Conservation (phyloP, 345 rosid genomes). For the Bruguiera gymnorhiza region DNA sequence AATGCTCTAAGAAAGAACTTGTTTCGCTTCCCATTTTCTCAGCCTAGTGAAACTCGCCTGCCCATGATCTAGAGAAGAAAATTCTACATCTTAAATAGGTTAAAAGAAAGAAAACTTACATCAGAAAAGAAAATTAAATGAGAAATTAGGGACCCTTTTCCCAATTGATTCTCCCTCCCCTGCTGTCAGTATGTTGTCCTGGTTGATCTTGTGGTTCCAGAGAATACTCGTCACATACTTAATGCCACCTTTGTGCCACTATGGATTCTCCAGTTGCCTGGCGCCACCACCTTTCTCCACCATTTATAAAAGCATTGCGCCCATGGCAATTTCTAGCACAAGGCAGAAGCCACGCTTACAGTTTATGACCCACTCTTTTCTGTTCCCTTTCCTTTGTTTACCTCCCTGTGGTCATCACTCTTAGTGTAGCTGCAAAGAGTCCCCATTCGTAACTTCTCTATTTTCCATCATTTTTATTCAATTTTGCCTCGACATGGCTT, state of each 20-base stretch:
- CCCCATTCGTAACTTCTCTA: background rate
- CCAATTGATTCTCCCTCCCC: constrained; percentile 8
- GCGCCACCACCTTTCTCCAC: constrained; percentile 11
- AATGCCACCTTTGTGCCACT: constrained; percentile 10
- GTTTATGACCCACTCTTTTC: background rate
- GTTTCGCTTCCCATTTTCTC: too few relatives aligned
- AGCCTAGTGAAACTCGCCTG: too few relatives aligned
- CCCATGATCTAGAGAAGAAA: too few relatives aligned
- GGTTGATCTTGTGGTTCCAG: constrained; percentile 24
- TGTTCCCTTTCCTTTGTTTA: too few relatives aligned
- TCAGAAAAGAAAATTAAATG: background rate
- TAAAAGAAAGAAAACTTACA: background rate
- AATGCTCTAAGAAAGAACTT: too few relatives aligned
- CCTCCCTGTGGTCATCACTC: too few relatives aligned
- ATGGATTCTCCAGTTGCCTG: constrained; percentile 27
- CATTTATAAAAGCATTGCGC: constrained; percentile 16
- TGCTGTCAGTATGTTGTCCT: constrained; percentile 7
- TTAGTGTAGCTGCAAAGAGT: too few relatives aligned
- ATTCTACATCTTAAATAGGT: too few relatives aligned
- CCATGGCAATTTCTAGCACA: constrained; percentile 5
- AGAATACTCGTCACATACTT: constrained; percentile 24
- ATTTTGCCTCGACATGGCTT: constrained; percentile 27
- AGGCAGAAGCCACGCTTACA: background rate
- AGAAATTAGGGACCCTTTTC: background rate
- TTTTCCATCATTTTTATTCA: background rate